Evolutionary conservation across 805 yeast genomes (phyloP), one percentile per base, ranked within the genome.

Genomic region (Saturnispora gosingensis): DNA sequence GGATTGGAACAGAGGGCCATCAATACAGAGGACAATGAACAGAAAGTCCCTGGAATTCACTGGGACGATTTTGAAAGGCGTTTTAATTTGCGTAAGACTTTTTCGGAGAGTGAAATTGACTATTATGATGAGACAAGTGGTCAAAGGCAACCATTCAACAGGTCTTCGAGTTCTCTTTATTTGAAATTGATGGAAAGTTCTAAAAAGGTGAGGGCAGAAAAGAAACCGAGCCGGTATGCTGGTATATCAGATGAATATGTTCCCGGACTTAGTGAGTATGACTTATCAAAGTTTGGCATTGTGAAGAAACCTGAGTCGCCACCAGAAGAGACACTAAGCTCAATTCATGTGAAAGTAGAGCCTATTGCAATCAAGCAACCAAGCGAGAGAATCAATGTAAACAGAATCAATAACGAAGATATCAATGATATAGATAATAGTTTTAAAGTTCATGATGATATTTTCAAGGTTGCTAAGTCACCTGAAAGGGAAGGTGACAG

Each of bases 221-320:
- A 22, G 30, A 22, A 44, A 32, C 22, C n/a, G 43, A 34, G 10
- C 25, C 45, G 38, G 9, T 36, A 45, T 15, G 53, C 52, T 34
- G 89, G 88, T 0, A 69, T 84, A 57, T 84, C 81, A 59, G 91
- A 85, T 62, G 93, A 86, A 60, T 85, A 85, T 59, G 75, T 86
- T 15, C 91, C 91, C 0, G 86, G 83, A 46, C 69, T 85, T 20
- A 39, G 45, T 22, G 52, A 44, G 28, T 82, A 82, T 43, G 54
- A 61, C 40, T 49, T 61, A 16, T 27, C 52, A 0, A 53, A 52
- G 7, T 63, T 57, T 52, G 59, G 58, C n/a, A 43, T 56, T 32
- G 57, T 54, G 30, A 59, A 53, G 16, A 40, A 48, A 16, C 53
- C 39, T 9, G 28, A 47, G 15, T 15, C 43, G 2, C 24, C 44